phyloP scores from a whole-genome alignment of 1,139 yeast species.

The Candida neerlandica region DNA sequence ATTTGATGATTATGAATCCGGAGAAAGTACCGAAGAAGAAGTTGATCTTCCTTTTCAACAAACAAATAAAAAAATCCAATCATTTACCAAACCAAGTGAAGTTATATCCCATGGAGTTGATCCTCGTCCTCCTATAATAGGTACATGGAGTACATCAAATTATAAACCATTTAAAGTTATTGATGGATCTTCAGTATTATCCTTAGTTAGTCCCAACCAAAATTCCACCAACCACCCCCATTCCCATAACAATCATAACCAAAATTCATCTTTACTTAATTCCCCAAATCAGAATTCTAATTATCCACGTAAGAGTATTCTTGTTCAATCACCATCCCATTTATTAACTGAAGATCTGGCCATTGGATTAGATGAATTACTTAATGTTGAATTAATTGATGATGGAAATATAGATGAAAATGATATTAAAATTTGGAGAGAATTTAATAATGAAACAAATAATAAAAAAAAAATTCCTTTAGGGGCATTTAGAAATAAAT shows the following conservation, averaged over 20 bases:
- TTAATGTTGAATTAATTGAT: constrained; percentile 86
- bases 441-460: constrained; percentile 49
- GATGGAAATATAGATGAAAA: constrained; percentile 52
- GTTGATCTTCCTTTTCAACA: constrained; percentile 53
- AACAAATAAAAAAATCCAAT: constrained; percentile 53
- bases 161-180: constrained; percentile 89
- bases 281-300: neutral
- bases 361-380: constrained; percentile 78
- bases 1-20: constrained; percentile 48
- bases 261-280: neutral
- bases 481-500: constrained; percentile 87
- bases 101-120: constrained; percentile 82
- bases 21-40: constrained; percentile 94
- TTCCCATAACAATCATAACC: no score
- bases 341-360: constrained; percentile 50
- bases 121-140: constrained; percentile 87
- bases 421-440: constrained; percentile 54
- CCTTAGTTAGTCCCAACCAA: constrained; percentile 38
- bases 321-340: constrained; percentile 4
- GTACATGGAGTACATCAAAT: constrained; percentile 84
- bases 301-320: constrained; percentile 5
- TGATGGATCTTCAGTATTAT: constrained; percentile 88
- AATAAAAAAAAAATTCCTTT: constrained; percentile 71
- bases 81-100: constrained; percentile 83
- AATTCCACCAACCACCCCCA: neutral